Evolutionary conservation across 306 rosid genomes (phyloP), one percentile per base, ranked within the genome.

Genomic region (Cucurbita argyrosperma): DNA sequence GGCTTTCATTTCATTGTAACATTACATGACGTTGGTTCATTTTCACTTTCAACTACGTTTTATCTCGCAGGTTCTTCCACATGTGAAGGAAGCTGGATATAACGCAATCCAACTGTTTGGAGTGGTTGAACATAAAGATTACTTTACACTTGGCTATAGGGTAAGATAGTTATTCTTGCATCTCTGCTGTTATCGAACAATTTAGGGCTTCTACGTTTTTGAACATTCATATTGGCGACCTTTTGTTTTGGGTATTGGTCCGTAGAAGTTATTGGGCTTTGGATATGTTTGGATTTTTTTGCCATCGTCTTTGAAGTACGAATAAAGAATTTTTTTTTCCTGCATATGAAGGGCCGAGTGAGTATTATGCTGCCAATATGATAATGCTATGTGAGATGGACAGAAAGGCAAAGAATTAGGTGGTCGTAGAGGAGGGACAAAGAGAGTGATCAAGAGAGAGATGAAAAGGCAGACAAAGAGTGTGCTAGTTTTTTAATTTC

Each of bases 61-160:
- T 78, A 53, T 54, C 40, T 83, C 79, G 71, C 86, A 94, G 98
- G 90, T 89, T 79, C 98, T 90, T 80, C 96, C 96, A 72, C 86
- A 94, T 79, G 87, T 89, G 79, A 90, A 89, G 82, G 92, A 89
- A 77, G 94, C 96, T 40, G 97, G 98, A 55, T 90, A 90, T 83
- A 94, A 88, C 76, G 87, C 92, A 76, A 88, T 94, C 78, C 96
- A 94, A 87, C 81, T 94, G 81, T 84, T 94, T 80, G 98, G 98
- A 77, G 81, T 88, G 81, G 84, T 85, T 54, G 97, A 94, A 65
- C 98, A 94, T 86, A 89, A 85, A 86, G 97, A 94, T 91, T 94
- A 94, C 81, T 94, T 90, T 67, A 94, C 97, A 55, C 95, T 94
- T 81, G 98, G 97, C 62, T 90, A 90, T 72, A 84, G 95, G 85